Conservation (phyloP, 179 eudicot genomes). For the Silene noctiflora region DNA sequence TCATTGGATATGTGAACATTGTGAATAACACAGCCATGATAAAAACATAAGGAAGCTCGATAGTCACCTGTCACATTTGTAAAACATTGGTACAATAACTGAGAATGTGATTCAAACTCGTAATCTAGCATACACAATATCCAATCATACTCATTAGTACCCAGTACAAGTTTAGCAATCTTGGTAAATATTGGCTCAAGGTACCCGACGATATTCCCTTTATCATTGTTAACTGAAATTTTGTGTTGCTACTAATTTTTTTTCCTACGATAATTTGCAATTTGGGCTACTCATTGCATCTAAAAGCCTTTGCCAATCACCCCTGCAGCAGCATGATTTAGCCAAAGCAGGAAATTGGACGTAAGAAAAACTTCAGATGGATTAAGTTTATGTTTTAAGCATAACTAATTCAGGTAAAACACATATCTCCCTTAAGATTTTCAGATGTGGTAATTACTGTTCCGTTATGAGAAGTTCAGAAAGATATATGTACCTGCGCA, state of each 20-base stretch:
- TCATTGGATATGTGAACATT: conserved; percentile 71
- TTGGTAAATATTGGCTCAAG: too few species aligned
- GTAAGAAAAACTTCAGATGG: background rate
- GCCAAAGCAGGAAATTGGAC: background rate
- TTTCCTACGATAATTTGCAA: too few species aligned
- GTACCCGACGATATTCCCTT: too few species aligned
- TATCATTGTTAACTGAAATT: too few species aligned
- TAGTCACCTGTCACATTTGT: conserved; percentile 39
- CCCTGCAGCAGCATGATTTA: background rate
- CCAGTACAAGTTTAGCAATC: too few species aligned
- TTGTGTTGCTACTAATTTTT: too few species aligned
- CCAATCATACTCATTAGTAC: too few species aligned
- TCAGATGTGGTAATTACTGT: background rate
- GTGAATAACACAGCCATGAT: conserved; percentile 43
- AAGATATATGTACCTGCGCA: conserved; percentile 55
- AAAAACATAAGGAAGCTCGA: conserved; percentile 75
- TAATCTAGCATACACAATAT: too few species aligned
- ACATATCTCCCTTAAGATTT: too few species aligned
- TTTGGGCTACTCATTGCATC: too few species aligned
- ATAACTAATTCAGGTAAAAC: background rate
- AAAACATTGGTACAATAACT: background rate
- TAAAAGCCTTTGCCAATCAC: too few species aligned
- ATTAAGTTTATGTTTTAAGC: background rate
- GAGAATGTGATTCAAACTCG: too few species aligned
- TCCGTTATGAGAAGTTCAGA: background rate